Percentiles rank a stretch among this genome's conserved stretches.
These are phyloP conservation scores for Zymoseptoria tritici DNA, from an alignment of 2,329 filamentous ascomycete genomes.

Conservation along the genomic window DNA sequence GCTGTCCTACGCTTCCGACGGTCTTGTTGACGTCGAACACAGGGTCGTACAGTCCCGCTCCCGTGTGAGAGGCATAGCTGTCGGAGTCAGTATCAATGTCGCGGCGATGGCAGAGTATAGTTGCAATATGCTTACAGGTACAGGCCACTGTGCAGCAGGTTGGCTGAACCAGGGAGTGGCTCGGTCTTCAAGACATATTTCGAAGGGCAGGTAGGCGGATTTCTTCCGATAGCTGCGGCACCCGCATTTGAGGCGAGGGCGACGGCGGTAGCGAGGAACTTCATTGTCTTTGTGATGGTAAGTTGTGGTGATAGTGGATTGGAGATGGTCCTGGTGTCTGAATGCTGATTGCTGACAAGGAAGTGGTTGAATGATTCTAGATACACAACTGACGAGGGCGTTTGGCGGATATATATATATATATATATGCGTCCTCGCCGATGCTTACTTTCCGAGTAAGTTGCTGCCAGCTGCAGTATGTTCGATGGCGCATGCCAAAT, in stretches of 20 bases:
- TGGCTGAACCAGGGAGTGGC: slow-evolving; percentile 19
- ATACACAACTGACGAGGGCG: neutral
- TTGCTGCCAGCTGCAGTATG: neutral
- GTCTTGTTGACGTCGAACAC: slow-evolving; percentile 15
- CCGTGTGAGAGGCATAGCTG: slow-evolving; percentile 19
- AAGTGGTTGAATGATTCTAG: neutral
- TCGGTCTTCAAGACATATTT: slow-evolving; percentile 25
- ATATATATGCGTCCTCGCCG: neutral
- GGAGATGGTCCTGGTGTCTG: neutral
- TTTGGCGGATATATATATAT: neutral
- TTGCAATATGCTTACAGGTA: slow-evolving; percentile 14
- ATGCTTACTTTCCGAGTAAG: neutral
- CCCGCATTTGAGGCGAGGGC: slow-evolving; percentile 11
- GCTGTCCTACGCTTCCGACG: slow-evolving; percentile 17
- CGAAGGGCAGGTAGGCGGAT: slow-evolving; percentile 1
- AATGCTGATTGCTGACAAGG: neutral
- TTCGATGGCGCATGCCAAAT: neutral
- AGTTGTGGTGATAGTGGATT: neutral
- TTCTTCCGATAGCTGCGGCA: slow-evolving; percentile 19
- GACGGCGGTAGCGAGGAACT: slow-evolving; percentile 11
- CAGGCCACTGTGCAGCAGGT: slow-evolving; percentile 21
- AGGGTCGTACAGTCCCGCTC: slow-evolving; percentile 26
- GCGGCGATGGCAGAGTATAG: neutral
- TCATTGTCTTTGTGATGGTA: slow-evolving; percentile 10
- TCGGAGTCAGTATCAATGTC: neutral